Conservation (phyloP, 2,329 filamentous ascomycete genomes). For the Beauveria australis region DNA sequence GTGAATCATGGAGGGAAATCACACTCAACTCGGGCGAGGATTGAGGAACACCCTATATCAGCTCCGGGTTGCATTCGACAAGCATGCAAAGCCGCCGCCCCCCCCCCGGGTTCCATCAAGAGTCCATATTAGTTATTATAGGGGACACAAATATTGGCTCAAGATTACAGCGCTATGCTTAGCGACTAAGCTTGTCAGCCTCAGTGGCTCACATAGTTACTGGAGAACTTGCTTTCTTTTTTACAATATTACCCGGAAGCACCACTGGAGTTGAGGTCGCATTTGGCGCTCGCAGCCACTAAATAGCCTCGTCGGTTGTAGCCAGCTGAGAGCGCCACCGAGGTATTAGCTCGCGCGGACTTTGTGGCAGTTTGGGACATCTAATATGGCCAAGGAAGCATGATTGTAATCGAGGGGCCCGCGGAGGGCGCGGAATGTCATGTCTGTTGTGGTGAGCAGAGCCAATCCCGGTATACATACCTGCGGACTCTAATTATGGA, state of each 20-base stretch:
- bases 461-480: too few relatives aligned
- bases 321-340: too few relatives aligned
- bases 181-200: slow-evolving; percentile 2
- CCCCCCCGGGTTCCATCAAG: not conserved
- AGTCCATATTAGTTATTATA: not conserved
- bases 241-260: not conserved
- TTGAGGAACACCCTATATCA: not conserved
- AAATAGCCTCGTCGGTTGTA: too few relatives aligned
- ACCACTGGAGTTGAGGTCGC: not conserved
- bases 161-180: not conserved
- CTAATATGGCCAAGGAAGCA: too few relatives aligned
- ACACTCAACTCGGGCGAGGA: not conserved
- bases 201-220: not conserved
- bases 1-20: not conserved
- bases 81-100: not conserved
- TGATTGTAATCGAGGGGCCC: too few relatives aligned
- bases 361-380: too few relatives aligned
- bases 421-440: too few relatives aligned
- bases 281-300: not conserved
- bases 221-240: too few relatives aligned
- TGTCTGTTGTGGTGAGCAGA: too few relatives aligned
- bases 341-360: too few relatives aligned
- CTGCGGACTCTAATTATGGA: too few relatives aligned
- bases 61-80: not conserved
- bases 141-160: not conserved